A percentile compares a stretch with the other conserved stretches of the same genome.
These are phyloP conservation scores for Yamadazyma olivae DNA, from an alignment of 805 yeast species.

Conservation along the genomic window DNA sequence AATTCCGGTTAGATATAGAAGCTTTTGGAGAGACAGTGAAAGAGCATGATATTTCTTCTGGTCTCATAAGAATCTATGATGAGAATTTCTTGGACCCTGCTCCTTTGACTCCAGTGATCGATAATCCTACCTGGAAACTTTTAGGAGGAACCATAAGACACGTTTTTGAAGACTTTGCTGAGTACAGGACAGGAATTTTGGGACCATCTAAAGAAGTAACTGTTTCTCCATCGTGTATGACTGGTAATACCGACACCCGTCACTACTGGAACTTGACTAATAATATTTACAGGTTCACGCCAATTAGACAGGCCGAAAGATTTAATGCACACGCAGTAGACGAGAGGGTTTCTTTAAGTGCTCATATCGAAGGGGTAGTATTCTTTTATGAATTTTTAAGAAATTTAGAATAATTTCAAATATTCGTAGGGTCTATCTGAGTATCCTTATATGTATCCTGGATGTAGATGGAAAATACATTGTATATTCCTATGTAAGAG, in stretches of 20 bases:
- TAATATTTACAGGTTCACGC: constrained; percentile 60
- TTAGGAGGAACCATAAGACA: constrained; percentile 45
- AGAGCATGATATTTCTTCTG: constrained; percentile 16
- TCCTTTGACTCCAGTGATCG: constrained; percentile 42
- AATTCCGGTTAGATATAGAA: constrained; percentile 28
- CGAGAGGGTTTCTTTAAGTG: constrained; percentile 52
- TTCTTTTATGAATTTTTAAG: constrained; percentile 53
- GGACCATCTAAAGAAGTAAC: constrained; percentile 31
- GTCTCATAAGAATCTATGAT: constrained; percentile 11
- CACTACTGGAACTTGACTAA: constrained; percentile 61
- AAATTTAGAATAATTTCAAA: too few species aligned
- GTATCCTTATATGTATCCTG: not conserved
- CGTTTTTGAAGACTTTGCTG: constrained; percentile 42
- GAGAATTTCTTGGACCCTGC: constrained; percentile 37
- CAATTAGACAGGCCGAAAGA: constrained; percentile 34
- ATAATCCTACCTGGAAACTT: constrained; percentile 34
- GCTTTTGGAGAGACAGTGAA: constrained; percentile 26
- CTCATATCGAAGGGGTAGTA: constrained; percentile 60
- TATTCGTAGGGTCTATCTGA: not conserved
- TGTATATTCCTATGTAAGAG: too few species aligned
- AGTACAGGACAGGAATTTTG: not conserved
- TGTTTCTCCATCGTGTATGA: constrained; percentile 57
- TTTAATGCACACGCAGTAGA: constrained; percentile 59
- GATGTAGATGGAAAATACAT: too few species aligned
- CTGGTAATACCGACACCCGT: constrained; percentile 71